These are phyloP conservation scores for Candida lessepsii DNA, from an alignment of 805 yeast genomes.

Conservation along the genomic window DNA sequence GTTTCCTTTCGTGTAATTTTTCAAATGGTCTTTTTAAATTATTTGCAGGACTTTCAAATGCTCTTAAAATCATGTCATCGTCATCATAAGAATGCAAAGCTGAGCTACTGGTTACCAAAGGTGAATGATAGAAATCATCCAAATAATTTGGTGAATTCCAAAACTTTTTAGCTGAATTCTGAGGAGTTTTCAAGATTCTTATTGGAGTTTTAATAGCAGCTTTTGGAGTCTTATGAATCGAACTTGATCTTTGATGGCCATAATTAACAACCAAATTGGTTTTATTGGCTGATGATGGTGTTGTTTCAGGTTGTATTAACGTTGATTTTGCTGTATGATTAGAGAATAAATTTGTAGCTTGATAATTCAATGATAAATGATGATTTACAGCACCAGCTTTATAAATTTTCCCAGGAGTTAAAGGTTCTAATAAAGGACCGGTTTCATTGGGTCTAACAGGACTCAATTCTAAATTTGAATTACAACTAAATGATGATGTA, in stretches of 20 bases:
- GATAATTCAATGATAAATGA: slow-evolving; percentile 13
- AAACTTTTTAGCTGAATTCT: slow-evolving; percentile 47
- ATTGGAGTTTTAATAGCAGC: slow-evolving; percentile 33
- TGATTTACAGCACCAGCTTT: slow-evolving; percentile 17
- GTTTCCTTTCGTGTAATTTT: slow-evolving; percentile 9
- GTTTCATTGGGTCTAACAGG: slow-evolving; percentile 58
- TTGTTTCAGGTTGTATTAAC: slow-evolving; percentile 1
- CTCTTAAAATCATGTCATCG: slow-evolving; percentile 45
- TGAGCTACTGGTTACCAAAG: slow-evolving; percentile 19
- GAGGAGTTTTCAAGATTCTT: slow-evolving; percentile 37
- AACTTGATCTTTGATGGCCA: slow-evolving; percentile 11
- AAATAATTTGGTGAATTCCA: slow-evolving; percentile 68
- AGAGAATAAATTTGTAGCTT: slow-evolving; percentile 5
- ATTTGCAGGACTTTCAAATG: slow-evolving; percentile 29
- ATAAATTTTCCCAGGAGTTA: slow-evolving; percentile 47
- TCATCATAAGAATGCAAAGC: slow-evolving; percentile 42
- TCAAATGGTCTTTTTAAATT: slow-evolving; percentile 9
- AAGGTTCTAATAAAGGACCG: slow-evolving; percentile 65
- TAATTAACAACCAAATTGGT: slow-evolving; percentile 7
- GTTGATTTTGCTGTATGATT: slow-evolving; percentile 1
- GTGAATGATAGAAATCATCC: slow-evolving; percentile 64
- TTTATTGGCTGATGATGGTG: background rate
- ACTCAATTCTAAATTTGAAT: slow-evolving; percentile 60
- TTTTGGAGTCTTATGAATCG: slow-evolving; percentile 33
- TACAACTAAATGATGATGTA: slow-evolving; percentile 66